Evolutionary conservation across 352 stramenopile species (phyloP), one percentile per base, ranked within the genome.

Genomic region (Globisporangium nunn): DNA sequence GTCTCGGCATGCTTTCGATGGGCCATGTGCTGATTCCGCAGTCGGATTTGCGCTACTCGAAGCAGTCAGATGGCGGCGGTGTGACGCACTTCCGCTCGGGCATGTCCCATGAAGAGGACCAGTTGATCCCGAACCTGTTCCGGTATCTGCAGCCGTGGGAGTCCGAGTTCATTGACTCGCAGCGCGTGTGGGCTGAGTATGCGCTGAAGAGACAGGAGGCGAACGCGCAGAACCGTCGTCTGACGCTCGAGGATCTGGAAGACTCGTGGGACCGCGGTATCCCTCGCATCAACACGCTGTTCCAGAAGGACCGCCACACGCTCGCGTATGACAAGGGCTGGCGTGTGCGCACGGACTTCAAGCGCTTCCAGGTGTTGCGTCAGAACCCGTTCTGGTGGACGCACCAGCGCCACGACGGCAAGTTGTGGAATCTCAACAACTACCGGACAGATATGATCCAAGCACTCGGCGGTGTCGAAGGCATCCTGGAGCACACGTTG

Each of bases 401-500:
- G 17, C 90, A 98, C 68, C 86, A 96, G 64, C 91, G 97, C 4
- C 98, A 99, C 70, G 98, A 99, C 75, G 98, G 98, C 63, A 99
- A 99, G 67, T 74, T 99, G 35, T 99, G 98, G 98, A 99, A 99
- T 78, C 70, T 99, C 28, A 99, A 99, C 82, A 98, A 99, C 56
- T 99, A 99, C 68, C 91, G 98, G 56, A 99, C 98, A 43, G 98
- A 99, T 81, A 99, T 99, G 91, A 99, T 99, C 63, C 98, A 99
- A 71, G 96, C 97, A 18, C 80, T 99, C 28, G 97, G 97, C 67
- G 97, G 97, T 59, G 97, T 99, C 6, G 97, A 99, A 85, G 97
- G 96, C 58, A 99, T 99, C 78, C 71, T 99, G 30, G 98, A 99
- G 75, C 98, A 99, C 72, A 99, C 97, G 28, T 71, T 99, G 28